phyloP scores from a whole-genome alignment of 257 asterid genomes.

The Solanum paucissectum region DNA sequence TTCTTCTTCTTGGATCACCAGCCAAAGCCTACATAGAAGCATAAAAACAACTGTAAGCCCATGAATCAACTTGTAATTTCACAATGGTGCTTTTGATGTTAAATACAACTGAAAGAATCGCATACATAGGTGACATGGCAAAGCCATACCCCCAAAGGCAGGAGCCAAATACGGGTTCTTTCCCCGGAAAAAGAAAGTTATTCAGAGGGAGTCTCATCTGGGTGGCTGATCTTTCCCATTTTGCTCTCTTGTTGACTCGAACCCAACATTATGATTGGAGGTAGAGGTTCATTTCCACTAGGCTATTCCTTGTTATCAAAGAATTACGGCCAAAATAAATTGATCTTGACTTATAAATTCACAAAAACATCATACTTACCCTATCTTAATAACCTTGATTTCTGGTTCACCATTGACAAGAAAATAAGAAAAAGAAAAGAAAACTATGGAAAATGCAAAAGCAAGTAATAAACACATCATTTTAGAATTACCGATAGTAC shows the following conservation, averaged over 20 bases:
- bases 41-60: conserved; percentile 5
- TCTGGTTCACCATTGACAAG: background rate
- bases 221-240: background rate
- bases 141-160: background rate
- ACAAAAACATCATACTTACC: background rate
- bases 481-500: background rate
- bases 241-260: background rate
- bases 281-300: background rate
- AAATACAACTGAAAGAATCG: background rate
- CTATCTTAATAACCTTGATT: background rate
- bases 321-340: background rate
- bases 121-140: background rate
- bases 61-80: background rate
- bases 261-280: background rate
- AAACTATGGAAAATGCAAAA: background rate
- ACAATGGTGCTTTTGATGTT: background rate
- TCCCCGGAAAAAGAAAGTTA: background rate
- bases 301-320: background rate
- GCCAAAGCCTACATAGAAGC: conserved; percentile 44
- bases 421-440: background rate
- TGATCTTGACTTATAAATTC: background rate
- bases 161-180: background rate
- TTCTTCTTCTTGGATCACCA: conserved; percentile 94
- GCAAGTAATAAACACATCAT: background rate
- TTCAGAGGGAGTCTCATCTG: background rate